Percentiles rank a stretch among this genome's conserved stretches.
These are phyloP conservation scores for Globisporangium spinosum DNA, from an alignment of 352 stramenopile species.

Conservation along the genomic window DNA sequence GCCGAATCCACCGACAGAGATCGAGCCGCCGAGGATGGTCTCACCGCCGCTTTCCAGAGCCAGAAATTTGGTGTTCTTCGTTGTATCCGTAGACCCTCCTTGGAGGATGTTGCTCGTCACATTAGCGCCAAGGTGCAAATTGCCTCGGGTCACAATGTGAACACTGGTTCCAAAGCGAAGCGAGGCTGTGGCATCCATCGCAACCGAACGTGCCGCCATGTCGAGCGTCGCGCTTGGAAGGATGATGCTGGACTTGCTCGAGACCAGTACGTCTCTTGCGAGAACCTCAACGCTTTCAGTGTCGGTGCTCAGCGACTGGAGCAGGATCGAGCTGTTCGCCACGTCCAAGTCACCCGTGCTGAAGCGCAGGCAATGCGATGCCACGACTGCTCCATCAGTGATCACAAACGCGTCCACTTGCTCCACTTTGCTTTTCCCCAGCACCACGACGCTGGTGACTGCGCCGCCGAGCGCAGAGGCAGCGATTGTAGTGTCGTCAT, in stretches of 20 bases:
- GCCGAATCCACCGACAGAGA: conserved; percentile 46
- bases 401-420: conserved; percentile 38
- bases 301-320: conserved; percentile 26
- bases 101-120: conserved; percentile 30
- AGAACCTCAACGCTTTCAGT: conserved; percentile 16
- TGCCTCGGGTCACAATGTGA: conserved; percentile 39
- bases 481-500: not conserved
- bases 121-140: conserved; percentile 49
- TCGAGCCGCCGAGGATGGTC: conserved; percentile 44
- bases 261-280: conserved; percentile 43
- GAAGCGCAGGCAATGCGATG: conserved; percentile 31
- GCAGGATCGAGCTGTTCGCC: conserved; percentile 45
- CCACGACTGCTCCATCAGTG: conserved; percentile 44
- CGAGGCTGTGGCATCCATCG: conserved; percentile 45
- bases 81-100: conserved; percentile 8
- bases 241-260: conserved; percentile 35
- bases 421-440: conserved; percentile 10
- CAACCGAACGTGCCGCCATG: conserved; percentile 39
- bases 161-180: conserved; percentile 41
- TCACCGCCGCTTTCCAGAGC: conserved; percentile 47
- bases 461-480: conserved; percentile 29
- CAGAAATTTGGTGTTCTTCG: conserved; percentile 33
- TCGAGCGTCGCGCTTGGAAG: conserved; percentile 33
- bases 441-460: conserved; percentile 42
- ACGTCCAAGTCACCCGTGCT: conserved; percentile 37